A percentile compares a stretch with the other conserved stretches of the same genome.
Evolutionary conservation across 2,329 filamentous ascomycete genomes (phyloP).

Genomic region (Penicillium sumatraense): DNA sequence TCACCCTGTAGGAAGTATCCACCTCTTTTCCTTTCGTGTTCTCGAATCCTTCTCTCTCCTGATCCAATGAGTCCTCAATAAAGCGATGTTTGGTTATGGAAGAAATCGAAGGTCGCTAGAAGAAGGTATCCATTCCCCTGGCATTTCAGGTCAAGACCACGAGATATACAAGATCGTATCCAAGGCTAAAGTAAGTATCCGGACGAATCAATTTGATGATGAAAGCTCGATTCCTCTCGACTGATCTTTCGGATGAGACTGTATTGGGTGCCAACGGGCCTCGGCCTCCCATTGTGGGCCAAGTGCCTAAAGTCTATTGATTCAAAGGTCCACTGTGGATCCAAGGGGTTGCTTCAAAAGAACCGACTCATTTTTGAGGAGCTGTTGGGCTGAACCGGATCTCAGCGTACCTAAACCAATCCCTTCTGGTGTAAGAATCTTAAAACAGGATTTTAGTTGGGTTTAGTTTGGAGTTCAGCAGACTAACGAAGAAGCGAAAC

Average conservation of each 20-base stretch:
- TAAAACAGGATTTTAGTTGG: neutral
- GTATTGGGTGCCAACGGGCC: neutral
- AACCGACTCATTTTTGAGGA: neutral
- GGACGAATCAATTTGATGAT: neutral
- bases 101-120: neutral
- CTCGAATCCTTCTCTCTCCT: too few species aligned
- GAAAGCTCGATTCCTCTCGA: neutral
- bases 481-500: neutral
- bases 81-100: too few species aligned
- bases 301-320: neutral
- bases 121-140: too few species aligned
- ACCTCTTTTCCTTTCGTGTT: neutral
- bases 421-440: neutral
- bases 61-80: too few species aligned
- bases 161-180: neutral
- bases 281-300: neutral
- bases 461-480: neutral
- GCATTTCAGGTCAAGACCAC: too few species aligned
- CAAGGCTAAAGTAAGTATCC: neutral
- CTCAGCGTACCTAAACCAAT: neutral
- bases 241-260: neutral
- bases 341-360: neutral
- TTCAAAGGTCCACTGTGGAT: neutral
- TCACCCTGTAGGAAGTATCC: too few species aligned
- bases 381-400: neutral